These are phyloP conservation scores for Ceratocystis destructans DNA, from an alignment of 2,329 filamentous ascomycete species.

Conservation along the genomic window DNA sequence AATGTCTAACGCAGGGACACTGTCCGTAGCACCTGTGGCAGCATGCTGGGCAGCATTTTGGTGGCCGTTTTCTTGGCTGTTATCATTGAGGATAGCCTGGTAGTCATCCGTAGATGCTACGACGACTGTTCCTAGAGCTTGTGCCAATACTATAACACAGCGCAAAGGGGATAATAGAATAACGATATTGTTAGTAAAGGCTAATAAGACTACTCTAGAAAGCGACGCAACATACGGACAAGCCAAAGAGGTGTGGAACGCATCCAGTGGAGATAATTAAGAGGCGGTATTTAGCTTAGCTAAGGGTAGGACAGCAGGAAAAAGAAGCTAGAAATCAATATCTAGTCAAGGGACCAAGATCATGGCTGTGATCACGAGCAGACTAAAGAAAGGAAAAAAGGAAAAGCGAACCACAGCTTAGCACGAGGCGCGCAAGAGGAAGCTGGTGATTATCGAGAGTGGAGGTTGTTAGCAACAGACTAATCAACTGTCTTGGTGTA, in stretches of 20 bases:
- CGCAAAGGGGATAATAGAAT: no score
- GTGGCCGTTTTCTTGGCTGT: background rate
- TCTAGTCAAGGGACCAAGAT: background rate
- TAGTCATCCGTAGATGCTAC: background rate
- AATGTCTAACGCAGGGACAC: background rate
- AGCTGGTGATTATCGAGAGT: background rate
- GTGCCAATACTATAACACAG: constrained; percentile 4
- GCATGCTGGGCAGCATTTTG: background rate
- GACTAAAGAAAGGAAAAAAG: background rate
- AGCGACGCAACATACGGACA: constrained; percentile 5
- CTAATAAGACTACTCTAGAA: background rate
- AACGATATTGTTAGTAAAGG: background rate
- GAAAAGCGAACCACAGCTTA: constrained; percentile 9
- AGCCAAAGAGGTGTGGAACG: constrained; percentile 10
- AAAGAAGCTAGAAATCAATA: background rate
- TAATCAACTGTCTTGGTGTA: background rate
- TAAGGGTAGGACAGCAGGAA: background rate
- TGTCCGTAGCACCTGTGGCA: background rate
- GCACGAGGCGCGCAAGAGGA: background rate
- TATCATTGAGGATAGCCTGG: constrained; percentile 7
- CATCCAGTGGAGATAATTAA: background rate
- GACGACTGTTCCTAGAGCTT: background rate
- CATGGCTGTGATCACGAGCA: constrained; percentile 1
- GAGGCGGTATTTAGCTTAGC: constrained; percentile 1
- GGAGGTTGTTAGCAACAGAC: background rate